Evolutionary conservation across 2,329 filamentous ascomycete genomes (phyloP), one percentile per base, ranked within the genome.

Genomic region (Sclerotinia minor): DNA sequence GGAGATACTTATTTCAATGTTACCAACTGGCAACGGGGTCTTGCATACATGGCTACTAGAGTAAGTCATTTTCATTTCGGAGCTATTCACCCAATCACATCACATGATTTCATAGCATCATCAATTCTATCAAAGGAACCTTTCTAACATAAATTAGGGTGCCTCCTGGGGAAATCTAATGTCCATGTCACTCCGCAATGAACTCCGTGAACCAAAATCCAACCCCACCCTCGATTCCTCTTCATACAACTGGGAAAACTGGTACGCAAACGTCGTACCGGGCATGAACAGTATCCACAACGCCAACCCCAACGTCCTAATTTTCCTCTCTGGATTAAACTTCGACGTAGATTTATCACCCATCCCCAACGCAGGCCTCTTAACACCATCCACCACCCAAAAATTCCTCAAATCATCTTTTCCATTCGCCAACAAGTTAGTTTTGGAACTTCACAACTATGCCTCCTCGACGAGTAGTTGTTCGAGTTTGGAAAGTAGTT

Each of bases 1-100:
- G 84, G 86, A 15, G 87, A 90, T 73, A 81, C 77, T 0, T 81
- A 87, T 72, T 90, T 88, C 71, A 76, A 84, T 67, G 79, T 83
- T 0, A 76, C 79, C 1, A 88, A 88, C 52, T 90, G 88, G 88
- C 79, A 82, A 7, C 80, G 87, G 11, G 88, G 87, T 0, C 78
- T 86, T 29, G 76, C 78, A 0, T 90, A 84, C 73, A 89, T 90
- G 84, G 83, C 86, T 0, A 75, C 80, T 2, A 86, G 88, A 70
- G 84, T 85, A 78, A 72, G 80, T 77, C 13, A 26, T 15, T 19
- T 15, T 6, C 5, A 5, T 21, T 47, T 2, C 5, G 44, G 44
- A 47, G 44, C 7, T 5, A 19, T 21, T 19, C 44, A 47, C 17
- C 21, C 19, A 8, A 32, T 26, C 32, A 41, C 61, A 32, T 26